Evolutionary conservation across 441 rosid species (phyloP).

Genomic region (Jatropha podagrica): DNA sequence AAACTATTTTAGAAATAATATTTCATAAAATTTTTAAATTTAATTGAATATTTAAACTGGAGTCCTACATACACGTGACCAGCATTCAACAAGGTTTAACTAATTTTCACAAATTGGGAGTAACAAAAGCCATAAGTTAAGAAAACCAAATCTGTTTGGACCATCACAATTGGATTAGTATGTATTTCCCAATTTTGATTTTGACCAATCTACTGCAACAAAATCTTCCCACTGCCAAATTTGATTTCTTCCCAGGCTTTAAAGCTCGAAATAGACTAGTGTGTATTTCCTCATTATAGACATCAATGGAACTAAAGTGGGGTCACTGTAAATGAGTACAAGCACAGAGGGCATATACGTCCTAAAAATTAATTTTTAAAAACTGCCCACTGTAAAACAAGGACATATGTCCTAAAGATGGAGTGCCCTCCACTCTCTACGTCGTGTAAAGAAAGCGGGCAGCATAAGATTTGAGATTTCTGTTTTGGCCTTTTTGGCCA

Average conservation of each 20-base stretch:
- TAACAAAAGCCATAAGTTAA: too few relatives aligned
- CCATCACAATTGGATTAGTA: too few relatives aligned
- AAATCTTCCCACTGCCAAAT: conserved; percentile 6
- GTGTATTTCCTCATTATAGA: neutral
- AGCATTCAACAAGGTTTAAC: too few relatives aligned
- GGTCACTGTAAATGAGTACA: neutral
- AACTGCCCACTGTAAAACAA: neutral
- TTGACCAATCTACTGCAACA: neutral
- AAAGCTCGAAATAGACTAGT: neutral
- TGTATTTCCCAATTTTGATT: neutral
- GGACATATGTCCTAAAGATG: conserved; percentile 27
- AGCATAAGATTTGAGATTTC: too few relatives aligned
- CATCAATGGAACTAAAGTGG: neutral
- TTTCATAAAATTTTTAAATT: too few relatives aligned
- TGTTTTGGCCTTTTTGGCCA: too few relatives aligned
- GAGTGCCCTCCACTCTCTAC: neutral
- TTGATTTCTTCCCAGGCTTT: conserved; percentile 2
- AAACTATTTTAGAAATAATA: too few relatives aligned
- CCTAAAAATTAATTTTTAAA: neutral
- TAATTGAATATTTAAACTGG: too few relatives aligned
- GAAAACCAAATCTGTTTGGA: too few relatives aligned
- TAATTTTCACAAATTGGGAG: too few relatives aligned
- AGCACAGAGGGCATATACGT: neutral
- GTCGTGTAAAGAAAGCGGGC: neutral
- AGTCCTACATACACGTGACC: too few relatives aligned